Base-by-base conservation (phyloP, 2,329 filamentous ascomycete genomes). In the Colletotrichum chlorophyti region DNA sequence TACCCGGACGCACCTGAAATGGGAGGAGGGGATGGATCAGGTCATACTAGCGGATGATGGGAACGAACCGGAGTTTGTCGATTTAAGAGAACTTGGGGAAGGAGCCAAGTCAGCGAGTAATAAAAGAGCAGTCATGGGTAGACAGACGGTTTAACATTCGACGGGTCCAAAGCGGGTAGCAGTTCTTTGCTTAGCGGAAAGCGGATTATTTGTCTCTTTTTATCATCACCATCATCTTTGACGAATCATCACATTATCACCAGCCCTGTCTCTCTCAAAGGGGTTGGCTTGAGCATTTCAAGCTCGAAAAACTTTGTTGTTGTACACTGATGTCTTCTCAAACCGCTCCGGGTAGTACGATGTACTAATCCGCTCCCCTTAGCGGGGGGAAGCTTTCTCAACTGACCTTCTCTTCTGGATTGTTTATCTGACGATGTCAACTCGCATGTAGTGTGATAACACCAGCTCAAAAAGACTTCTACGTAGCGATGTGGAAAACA, bases 221-320 rank as follows among this genome's bases (percentile, higher is more conserved):
- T 51, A 58, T 48, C 55, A 48, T 49, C 31, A 55, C 37, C 37
- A 54, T 55, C 35, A 59, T 59, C 55, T 42, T 41, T 55, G 35
- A 55, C 31, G 51, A 59, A 54, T n/a, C 51, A 54, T 26, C 29
- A 55, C 34, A 59, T 24, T 23, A 54, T 35, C 29, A 21, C 11
- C 11, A 38, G 14, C 17, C n/a, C 32, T 21, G 17, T 38, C 21
- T 6, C 17, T 38, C 2, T n/a, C n/a, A n/a, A n/a, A n/a, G n/a
- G n/a, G n/a, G n/a, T n/a, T n/a, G n/a, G n/a, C n/a, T n/a, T n/a
- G n/a, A n/a, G n/a, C n/a, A n/a, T n/a, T n/a, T n/a, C n/a, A n/a
- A n/a, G n/a, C n/a, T n/a, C n/a, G n/a, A n/a, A n/a, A n/a, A n/a
- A n/a, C n/a, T n/a, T n/a, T n/a, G n/a, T n/a, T n/a, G n/a, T n/a